These are phyloP conservation scores for Colletotrichum noveboracense DNA, from an alignment of 2,329 filamentous ascomycete genomes.

Conservation along the genomic window DNA sequence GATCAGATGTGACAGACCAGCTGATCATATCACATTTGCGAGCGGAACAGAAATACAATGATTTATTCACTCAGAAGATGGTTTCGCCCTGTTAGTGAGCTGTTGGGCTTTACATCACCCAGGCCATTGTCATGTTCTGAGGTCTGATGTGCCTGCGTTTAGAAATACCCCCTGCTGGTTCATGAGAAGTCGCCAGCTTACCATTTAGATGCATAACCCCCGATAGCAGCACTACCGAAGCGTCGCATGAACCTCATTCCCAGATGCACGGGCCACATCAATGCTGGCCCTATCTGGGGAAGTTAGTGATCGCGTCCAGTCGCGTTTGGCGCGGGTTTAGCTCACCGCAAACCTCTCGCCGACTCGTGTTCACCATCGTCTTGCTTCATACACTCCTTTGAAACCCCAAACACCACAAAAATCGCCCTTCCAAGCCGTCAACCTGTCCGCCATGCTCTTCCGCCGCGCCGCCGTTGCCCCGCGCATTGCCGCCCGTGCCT, in stretches of 20 bases:
- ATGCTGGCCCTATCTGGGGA: neutral
- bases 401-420: neutral
- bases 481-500: slow-evolving; percentile 64
- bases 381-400: neutral
- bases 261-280: neutral
- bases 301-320: neutral
- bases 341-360: neutral
- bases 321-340: neutral
- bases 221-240: neutral
- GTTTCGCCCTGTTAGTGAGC: neutral
- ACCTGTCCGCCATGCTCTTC: slow-evolving; percentile 56
- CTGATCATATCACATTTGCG: neutral
- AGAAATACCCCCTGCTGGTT: neutral
- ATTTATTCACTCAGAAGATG: neutral
- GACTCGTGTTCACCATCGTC: neutral
- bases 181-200: neutral
- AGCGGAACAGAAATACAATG: neutral
- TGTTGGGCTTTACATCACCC: neutral
- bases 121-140: neutral
- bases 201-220: neutral
- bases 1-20: neutral
- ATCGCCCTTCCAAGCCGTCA: neutral
- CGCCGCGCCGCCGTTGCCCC: slow-evolving; percentile 55
- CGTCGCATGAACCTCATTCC: neutral
- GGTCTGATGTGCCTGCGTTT: neutral